phyloP scores from a whole-genome alignment of 2,329 filamentous ascomycete genomes.

The Monascus ruber region DNA sequence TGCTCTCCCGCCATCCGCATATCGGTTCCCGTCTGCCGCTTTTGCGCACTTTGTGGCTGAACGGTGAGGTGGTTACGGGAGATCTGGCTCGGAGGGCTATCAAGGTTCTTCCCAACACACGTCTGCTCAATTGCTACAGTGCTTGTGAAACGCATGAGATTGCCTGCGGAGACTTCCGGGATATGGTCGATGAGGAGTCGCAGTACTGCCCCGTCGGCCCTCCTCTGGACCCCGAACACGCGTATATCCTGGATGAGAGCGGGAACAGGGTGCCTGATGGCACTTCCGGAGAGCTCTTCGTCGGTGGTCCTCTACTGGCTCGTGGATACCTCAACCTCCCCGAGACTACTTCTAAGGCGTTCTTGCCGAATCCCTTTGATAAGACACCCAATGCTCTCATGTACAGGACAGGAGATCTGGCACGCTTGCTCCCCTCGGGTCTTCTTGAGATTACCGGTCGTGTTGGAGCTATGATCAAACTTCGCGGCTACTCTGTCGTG shows the following conservation, averaged over 20 bases:
- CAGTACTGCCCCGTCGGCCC: slow-evolving; percentile 64
- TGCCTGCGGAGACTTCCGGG: slow-evolving; percentile 61
- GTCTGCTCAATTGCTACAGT: slow-evolving; percentile 69
- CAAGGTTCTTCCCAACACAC: slow-evolving; percentile 55
- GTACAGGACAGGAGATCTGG: slow-evolving; percentile 65
- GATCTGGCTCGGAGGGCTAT: slow-evolving; percentile 60
- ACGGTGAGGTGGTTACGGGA: slow-evolving; percentile 71
- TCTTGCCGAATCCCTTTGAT: slow-evolving; percentile 55
- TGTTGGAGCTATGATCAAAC: slow-evolving; percentile 70
- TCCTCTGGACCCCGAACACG: slow-evolving; percentile 55
- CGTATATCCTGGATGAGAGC: slow-evolving; percentile 61
- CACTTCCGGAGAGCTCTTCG: slow-evolving; percentile 58
- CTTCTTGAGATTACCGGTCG: slow-evolving; percentile 64
- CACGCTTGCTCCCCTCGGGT: slow-evolving; percentile 55
- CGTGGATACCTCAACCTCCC: slow-evolving; percentile 70
- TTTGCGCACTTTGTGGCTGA: slow-evolving; percentile 63
- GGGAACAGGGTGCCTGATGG: slow-evolving; percentile 54
- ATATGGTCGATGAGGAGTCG: slow-evolving; percentile 53
- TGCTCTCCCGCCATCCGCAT: slow-evolving; percentile 57
- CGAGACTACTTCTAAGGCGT: slow-evolving; percentile 63
- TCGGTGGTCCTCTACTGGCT: slow-evolving; percentile 63
- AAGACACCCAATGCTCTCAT: slow-evolving; percentile 50
- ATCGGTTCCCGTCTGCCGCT: slow-evolving; percentile 53
- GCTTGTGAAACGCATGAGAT: slow-evolving; percentile 75
- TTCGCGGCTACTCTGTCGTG: slow-evolving; percentile 66